Conservation (phyloP, 1,284 basidiomycete genomes). For the Abortiporus biennis region DNA sequence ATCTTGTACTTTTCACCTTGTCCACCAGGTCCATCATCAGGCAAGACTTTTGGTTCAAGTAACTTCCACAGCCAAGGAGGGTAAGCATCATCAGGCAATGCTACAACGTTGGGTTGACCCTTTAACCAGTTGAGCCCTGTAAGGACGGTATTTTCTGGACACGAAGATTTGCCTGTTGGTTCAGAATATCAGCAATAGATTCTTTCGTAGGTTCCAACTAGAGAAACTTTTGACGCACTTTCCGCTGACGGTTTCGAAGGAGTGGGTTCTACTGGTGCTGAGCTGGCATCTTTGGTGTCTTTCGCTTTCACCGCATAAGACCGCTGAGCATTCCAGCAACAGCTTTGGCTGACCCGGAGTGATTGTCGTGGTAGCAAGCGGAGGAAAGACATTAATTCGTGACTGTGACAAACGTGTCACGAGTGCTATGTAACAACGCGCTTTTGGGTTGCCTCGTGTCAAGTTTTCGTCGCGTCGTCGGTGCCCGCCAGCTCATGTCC, state of each 20-base stretch:
- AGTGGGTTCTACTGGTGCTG: neutral
- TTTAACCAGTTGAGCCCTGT: slow-evolving; percentile 81
- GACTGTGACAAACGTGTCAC: slow-evolving; percentile 2
- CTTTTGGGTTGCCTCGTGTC: neutral
- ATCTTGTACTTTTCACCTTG: slow-evolving; percentile 56
- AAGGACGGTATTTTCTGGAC: slow-evolving; percentile 65
- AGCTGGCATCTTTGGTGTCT: slow-evolving; percentile 9
- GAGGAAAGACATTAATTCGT: slow-evolving; percentile 7
- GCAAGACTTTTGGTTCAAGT: slow-evolving; percentile 48
- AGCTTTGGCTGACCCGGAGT: neutral
- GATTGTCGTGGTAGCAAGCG: slow-evolving; percentile 3
- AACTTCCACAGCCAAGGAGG: slow-evolving; percentile 88
- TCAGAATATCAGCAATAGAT: neutral
- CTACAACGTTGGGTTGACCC: slow-evolving; percentile 75
- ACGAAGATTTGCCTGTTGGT: slow-evolving; percentile 49
- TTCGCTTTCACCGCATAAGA: slow-evolving; percentile 17
- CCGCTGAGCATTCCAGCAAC: slow-evolving; percentile 16
- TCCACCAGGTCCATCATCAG: slow-evolving; percentile 68
- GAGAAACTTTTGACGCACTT: neutral
- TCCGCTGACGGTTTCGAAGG: slow-evolving; percentile 3
- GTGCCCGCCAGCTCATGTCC: neutral
- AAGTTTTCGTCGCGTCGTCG: neutral
- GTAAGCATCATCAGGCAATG: slow-evolving; percentile 80
- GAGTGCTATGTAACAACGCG: too few relatives aligned
- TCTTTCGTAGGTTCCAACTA: neutral